phyloP scores from a whole-genome alignment of 2,329 filamentous ascomycete genomes.

The Dactylella cylindrospora region DNA sequence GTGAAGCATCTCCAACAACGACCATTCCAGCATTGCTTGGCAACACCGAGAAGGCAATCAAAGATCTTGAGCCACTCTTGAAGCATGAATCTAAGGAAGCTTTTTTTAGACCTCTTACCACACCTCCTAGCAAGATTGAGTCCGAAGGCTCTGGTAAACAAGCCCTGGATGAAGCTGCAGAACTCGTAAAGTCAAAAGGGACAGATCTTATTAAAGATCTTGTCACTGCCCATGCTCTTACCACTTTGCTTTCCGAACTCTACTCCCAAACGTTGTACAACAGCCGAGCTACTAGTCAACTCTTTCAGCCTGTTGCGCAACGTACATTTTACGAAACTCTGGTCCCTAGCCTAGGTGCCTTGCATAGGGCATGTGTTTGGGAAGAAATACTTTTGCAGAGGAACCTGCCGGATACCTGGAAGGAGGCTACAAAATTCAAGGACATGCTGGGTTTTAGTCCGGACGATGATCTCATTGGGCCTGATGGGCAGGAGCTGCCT shows the following conservation, averaged over 20 bases:
- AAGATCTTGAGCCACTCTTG: slow-evolving; percentile 68
- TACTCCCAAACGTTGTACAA: slow-evolving; percentile 67
- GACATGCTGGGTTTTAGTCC: slow-evolving; percentile 41
- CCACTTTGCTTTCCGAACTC: slow-evolving; percentile 71
- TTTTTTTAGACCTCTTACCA: slow-evolving; percentile 70
- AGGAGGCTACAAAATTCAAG: slow-evolving; percentile 55
- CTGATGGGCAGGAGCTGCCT: slow-evolving; percentile 40
- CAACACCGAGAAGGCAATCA: slow-evolving; percentile 69
- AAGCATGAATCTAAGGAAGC: slow-evolving; percentile 58
- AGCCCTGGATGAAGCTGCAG: slow-evolving; percentile 49
- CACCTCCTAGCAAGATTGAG: slow-evolving; percentile 41
- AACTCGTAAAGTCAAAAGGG: slow-evolving; percentile 61
- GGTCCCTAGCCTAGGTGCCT: slow-evolving; percentile 65
- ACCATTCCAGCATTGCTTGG: slow-evolving; percentile 78
- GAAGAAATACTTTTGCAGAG: slow-evolving; percentile 78
- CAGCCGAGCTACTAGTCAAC: slow-evolving; percentile 63
- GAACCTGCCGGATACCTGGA: slow-evolving; percentile 66
- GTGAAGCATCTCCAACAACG: slow-evolving; percentile 77
- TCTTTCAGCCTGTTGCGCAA: slow-evolving; percentile 68
- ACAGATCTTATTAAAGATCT: slow-evolving; percentile 77
- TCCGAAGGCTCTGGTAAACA: slow-evolving; percentile 50
- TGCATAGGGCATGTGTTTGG: slow-evolving; percentile 78
- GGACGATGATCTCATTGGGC: slow-evolving; percentile 39
- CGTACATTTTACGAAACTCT: slow-evolving; percentile 46
- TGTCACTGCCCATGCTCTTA: slow-evolving; percentile 72